phyloP scores from a whole-genome alignment of 169 alveolate species.

The Plasmodium vivax region DNA sequence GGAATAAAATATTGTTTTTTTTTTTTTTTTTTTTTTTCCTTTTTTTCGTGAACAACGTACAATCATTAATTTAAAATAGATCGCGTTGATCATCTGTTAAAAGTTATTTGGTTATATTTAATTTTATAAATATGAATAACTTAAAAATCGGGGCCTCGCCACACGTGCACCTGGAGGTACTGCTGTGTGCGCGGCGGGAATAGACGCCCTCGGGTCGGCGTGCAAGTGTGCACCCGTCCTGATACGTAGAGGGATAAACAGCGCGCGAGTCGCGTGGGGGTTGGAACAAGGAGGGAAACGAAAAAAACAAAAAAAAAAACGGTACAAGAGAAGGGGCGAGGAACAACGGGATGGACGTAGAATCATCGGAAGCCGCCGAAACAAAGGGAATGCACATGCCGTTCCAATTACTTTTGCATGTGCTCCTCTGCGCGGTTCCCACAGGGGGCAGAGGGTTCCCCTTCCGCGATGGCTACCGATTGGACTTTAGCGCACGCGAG shows the following conservation, averaged over 20 bases:
- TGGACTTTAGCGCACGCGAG: not conserved
- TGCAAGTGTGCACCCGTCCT: not conserved
- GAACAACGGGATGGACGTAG: not conserved
- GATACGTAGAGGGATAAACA: not conserved
- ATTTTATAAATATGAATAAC: slow-evolving; percentile 18
- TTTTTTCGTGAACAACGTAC: not conserved
- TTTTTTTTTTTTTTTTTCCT: not conserved
- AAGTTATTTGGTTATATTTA: not conserved
- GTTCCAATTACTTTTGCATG: not conserved
- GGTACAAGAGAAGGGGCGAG: not conserved
- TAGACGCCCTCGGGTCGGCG: not conserved
- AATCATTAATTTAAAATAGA: slow-evolving; percentile 11
- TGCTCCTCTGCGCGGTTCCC: not conserved
- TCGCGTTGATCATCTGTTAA: not conserved
- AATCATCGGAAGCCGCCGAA: not conserved
- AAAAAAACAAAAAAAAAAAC: not conserved
- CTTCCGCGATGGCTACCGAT: not conserved
- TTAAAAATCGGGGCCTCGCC: not conserved
- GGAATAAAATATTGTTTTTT: not conserved
- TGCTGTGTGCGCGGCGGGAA: not conserved
- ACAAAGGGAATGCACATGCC: not conserved
- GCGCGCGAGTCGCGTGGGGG: not conserved
- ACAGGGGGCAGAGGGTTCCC: not conserved
- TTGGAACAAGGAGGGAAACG: not conserved
- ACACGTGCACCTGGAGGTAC: not conserved